Base-by-base conservation (phyloP, 495 filamentous ascomycete species). In the Lichenothelia convexa region DNA sequence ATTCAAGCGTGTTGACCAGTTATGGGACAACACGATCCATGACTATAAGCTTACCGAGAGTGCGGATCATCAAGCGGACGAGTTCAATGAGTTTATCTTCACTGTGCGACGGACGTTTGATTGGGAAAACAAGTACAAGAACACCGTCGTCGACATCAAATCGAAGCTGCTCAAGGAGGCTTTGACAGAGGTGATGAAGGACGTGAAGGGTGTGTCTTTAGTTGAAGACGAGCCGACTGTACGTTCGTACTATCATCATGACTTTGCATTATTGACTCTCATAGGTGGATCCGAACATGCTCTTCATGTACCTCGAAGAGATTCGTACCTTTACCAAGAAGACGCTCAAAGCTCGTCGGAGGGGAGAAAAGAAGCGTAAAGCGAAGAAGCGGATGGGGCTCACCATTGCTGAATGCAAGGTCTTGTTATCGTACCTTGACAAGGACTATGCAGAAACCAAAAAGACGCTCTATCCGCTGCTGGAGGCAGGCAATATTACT, bases 251-350 rank as follows among this genome's bases (percentile, higher is more conserved):
- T n/a, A 29, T 20, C 24, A 32, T n/a, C n/a, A n/a, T n/a, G n/a
- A n/a, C n/a, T 42, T 31, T 83, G 15, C 13, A n/a, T n/a, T n/a
- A n/a, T n/a, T n/a, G n/a, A n/a, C n/a, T n/a, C n/a, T 21, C 19
- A 4, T 20, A 50, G 45, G 39, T 63, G 11, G 80, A 92, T 48
- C 84, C 86, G 7, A 87, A 92, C 51, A 72, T 82, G 65, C 68
- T 93, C 5, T 94, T 93, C 62, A 59, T 89, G 38, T 87, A 87
- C 50, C 67, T 85, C 12, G 80, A 86, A 38, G 82, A 87, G 47
- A 64, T 85, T 9, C 63, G 73, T 4, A 57, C 65, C 24, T 41
- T 55, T 45, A 65, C 65, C 42, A 65, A 71, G 58, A 83, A 78
- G 43, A 69, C 71, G 13, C 56, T 80, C 12, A 83, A 77, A 53